phyloP scores from a whole-genome alignment of 495 filamentous ascomycete species.

The Penicillium herquei region DNA sequence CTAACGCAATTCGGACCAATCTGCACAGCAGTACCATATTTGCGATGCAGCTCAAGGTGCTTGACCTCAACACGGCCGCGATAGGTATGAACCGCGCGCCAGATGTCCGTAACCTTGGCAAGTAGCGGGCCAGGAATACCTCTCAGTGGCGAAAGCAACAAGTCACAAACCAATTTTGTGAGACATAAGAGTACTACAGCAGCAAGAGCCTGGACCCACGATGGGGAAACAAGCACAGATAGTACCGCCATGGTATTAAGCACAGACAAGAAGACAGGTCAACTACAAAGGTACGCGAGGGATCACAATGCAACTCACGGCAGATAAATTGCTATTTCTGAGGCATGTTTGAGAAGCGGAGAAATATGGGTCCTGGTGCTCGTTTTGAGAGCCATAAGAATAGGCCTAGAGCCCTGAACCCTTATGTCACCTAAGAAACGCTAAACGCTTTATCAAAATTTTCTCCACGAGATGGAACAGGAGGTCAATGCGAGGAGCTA shows the following conservation, averaged over 20 bases:
- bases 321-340: neutral
- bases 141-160: slow-evolving; percentile 16
- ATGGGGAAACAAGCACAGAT: neutral
- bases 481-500: neutral
- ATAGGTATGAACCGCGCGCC: slow-evolving; percentile 30
- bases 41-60: slow-evolving; percentile 39
- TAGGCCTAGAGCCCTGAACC: neutral
- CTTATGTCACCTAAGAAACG: neutral
- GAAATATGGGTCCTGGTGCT: neutral
- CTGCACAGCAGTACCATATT: slow-evolving; percentile 54
- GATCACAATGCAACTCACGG: neutral
- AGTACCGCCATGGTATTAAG: neutral
- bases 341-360: neutral
- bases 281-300: neutral
- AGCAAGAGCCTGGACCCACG: slow-evolving; percentile 12
- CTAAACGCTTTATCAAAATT: neutral
- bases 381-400: neutral
- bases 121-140: slow-evolving; percentile 47
- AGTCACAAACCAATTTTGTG: slow-evolving; percentile 12
- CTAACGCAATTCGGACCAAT: slow-evolving; percentile 58
- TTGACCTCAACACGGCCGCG: slow-evolving; percentile 16
- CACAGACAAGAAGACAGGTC: neutral
- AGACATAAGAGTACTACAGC: slow-evolving; percentile 8
- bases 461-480: neutral
- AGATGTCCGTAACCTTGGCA: slow-evolving; percentile 38